A percentile compares a stretch with the other conserved stretches of the same genome.
Conservation (phyloP, 768 basidiomycete genomes). For the Tricholoma sp. region DNA sequence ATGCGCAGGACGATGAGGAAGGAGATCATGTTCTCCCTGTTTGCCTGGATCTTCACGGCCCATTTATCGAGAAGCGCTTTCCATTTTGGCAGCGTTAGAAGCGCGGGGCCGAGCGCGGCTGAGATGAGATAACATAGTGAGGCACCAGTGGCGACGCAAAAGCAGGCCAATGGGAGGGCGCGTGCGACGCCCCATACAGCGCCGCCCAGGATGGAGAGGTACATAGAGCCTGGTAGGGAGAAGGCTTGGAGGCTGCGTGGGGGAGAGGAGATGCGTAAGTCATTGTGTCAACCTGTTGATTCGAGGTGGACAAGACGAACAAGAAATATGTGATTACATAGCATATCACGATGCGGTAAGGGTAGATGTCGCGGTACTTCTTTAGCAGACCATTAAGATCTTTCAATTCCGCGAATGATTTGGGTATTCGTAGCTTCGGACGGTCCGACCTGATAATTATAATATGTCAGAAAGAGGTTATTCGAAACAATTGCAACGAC, state of each 20-base stretch:
- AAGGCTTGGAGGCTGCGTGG: slow-evolving; percentile 82
- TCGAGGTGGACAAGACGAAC: slow-evolving; percentile 43
- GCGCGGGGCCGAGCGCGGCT: slow-evolving; percentile 86
- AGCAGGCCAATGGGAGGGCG: slow-evolving; percentile 86
- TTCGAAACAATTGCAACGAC: slow-evolving; percentile 24
- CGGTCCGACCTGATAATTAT: slow-evolving; percentile 58
- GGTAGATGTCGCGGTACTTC: slow-evolving; percentile 89
- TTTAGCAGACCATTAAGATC: slow-evolving; percentile 79
- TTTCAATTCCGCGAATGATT: slow-evolving; percentile 83
- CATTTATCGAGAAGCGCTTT: slow-evolving; percentile 78
- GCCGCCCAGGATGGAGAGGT: slow-evolving; percentile 92
- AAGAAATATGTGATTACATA: slow-evolving; percentile 90
- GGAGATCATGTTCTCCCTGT: slow-evolving; percentile 81
- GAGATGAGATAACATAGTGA: slow-evolving; percentile 91
- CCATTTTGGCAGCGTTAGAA: slow-evolving; percentile 84
- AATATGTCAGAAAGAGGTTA: slow-evolving; percentile 1
- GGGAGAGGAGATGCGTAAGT: neutral
- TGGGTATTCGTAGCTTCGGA: slow-evolving; percentile 73
- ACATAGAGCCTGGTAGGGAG: slow-evolving; percentile 96
- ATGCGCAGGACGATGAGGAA: slow-evolving; percentile 95
- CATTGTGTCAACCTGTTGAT: neutral
- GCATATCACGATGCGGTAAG: slow-evolving; percentile 78
- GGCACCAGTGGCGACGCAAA: slow-evolving; percentile 88
- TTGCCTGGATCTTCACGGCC: slow-evolving; percentile 70
- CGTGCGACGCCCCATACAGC: slow-evolving; percentile 90